Percentiles rank a stretch among this genome's conserved stretches.
Conservation (phyloP, 345 rosid genomes). For the Sonneratia alba region DNA sequence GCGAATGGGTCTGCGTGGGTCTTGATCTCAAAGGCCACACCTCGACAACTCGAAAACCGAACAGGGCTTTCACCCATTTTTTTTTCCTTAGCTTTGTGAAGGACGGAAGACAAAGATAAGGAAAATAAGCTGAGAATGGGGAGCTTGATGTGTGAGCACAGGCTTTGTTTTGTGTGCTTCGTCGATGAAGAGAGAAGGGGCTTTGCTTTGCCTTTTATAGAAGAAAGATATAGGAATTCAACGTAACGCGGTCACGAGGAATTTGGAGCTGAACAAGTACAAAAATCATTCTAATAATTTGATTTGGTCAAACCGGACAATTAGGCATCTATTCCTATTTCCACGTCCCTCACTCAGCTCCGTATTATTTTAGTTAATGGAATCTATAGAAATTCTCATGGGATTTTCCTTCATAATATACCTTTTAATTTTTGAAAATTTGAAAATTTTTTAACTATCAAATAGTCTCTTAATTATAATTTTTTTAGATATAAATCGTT, state of each 20-base stretch:
- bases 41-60: constrained; percentile 66
- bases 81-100: not conserved
- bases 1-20: constrained; percentile 44
- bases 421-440: not conserved
- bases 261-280: not conserved
- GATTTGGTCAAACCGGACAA: not conserved
- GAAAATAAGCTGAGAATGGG: too few relatives aligned
- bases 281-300: not conserved
- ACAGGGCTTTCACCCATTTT: constrained; percentile 19
- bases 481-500: too few relatives aligned
- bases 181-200: not conserved
- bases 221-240: not conserved
- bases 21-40: constrained; percentile 55
- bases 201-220: not conserved
- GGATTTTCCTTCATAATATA: not conserved
- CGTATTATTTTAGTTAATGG: not conserved
- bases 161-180: not conserved
- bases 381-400: not conserved
- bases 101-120: not conserved
- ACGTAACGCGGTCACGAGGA: not conserved
- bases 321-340: not conserved
- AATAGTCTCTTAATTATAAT: too few relatives aligned
- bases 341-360: too few relatives aligned
- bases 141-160: not conserved
- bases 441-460: too few relatives aligned